Base-by-base conservation (phyloP, 1,139 yeast species). In the Arxiozyma telluris region DNA sequence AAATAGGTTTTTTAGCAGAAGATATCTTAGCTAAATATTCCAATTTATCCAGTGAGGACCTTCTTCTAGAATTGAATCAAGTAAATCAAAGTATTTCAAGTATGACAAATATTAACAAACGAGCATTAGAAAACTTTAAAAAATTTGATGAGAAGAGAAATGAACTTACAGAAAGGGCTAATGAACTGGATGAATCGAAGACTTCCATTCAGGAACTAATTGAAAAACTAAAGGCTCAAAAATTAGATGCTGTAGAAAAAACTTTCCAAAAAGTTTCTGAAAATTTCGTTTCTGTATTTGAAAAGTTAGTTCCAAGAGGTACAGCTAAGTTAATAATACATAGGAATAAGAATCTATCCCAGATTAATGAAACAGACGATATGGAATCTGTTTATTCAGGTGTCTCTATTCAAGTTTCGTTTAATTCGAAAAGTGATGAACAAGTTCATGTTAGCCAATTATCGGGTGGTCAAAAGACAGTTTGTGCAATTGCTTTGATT, bases 401-500 rank as follows among this genome's bases (percentile, higher is more conserved):
- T 21, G 90, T 93, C 4, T 81, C 96, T 0, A 88, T 93, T 56
- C 78, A 87, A 8, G 98, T 91, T 1, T 89, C 97, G 0, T 93
- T 93, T 76, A 93, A 90, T 66, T 85, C 96, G 18, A 86, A 84
- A 62, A 79, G 79, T 47, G 88, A 90, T 67, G 97, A 90, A 63
- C 96, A 88, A 67, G 89, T 87, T 60, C 77, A 88, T 59, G 86
- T 91, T 53, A 96, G 90, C 68, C 97, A 91, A 66, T 75, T 93
- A 39, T 88, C 96, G 0, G 98, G 98, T 44, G 98, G 98, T 7
- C 98, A 93, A 66, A 93, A 93, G 67, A 87, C 98, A 0, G 74
- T 93, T 21, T 91, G 98, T 75, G 98, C 98, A 1, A 82, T 93
- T 61, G 91, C 98, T 0, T 77, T 93, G 52, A 91, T 93, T 59